Conservation (phyloP, 441 rosid genomes). For the Geranium incanum region DNA sequence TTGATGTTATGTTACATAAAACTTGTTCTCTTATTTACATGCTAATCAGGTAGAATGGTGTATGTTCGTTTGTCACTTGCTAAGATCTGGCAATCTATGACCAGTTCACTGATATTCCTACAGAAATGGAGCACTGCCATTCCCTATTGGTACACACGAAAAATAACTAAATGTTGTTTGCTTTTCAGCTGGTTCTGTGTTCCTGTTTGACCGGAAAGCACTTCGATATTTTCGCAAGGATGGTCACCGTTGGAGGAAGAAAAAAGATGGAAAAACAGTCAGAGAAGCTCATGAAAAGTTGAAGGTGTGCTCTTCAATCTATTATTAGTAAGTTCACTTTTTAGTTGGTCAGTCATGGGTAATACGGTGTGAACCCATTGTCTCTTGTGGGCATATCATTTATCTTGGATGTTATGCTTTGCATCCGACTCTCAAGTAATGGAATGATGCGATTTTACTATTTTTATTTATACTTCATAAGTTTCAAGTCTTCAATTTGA, state of each 20-base stretch:
- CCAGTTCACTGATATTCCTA: neutral
- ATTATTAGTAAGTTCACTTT: conserved; percentile 39
- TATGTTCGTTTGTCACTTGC: neutral
- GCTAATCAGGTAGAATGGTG: neutral
- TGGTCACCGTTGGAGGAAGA: conserved; percentile 71
- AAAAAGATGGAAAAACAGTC: conserved; percentile 68
- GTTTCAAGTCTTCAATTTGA: neutral
- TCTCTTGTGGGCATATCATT: neutral
- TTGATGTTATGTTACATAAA: neutral
- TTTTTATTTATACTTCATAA: neutral
- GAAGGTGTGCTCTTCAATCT: conserved; percentile 58
- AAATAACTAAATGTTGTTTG: conserved; percentile 15
- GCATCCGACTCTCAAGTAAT: neutral
- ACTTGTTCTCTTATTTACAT: neutral
- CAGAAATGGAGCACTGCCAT: conserved; percentile 2
- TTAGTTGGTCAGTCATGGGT: conserved; percentile 1
- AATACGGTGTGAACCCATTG: neutral
- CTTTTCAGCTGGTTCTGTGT: conserved; percentile 55
- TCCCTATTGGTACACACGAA: conserved; percentile 2
- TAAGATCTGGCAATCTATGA: neutral
- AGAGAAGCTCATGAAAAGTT: conserved; percentile 80
- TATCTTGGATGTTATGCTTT: neutral
- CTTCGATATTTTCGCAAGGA: conserved; percentile 66
- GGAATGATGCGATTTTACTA: neutral
- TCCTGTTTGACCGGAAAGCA: conserved; percentile 58